phyloP scores from a whole-genome alignment of 305 asterid species.

The Fraxinus platypoda region DNA sequence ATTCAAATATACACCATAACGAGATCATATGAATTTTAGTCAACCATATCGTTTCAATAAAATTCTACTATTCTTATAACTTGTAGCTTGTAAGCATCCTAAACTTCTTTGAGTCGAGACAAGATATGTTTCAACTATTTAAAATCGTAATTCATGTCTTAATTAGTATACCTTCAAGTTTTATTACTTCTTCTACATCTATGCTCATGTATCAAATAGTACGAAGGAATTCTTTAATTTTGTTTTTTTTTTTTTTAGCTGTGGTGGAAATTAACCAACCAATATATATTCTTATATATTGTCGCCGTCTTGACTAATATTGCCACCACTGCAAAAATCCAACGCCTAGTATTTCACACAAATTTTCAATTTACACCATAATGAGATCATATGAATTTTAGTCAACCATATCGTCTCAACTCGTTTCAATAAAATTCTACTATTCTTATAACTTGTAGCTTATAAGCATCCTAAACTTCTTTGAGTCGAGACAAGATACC shows the following conservation, averaged over 20 bases:
- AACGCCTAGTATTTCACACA: no score
- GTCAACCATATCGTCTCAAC: background rate
- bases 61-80: no score
- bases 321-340: no score
- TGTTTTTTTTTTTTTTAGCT: no score
- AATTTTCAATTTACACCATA: no score
- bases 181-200: background rate
- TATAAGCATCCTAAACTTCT: background rate
- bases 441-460: no score
- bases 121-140: background rate
- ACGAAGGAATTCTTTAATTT: no score
- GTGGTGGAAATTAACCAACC: no score
- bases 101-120: background rate
- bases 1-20: no score
- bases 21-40: background rate
- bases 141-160: background rate
- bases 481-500: background rate
- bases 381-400: background rate
- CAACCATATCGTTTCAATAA: background rate
- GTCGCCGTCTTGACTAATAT: no score
- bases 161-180: background rate
- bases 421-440: background rate
- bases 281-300: no score
- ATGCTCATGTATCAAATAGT: background rate
- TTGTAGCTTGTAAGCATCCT: background rate